Percentiles rank a stretch among this genome's conserved stretches.
Conservation (phyloP, 768 basidiomycete species). For the Scleroderma bovista region DNA sequence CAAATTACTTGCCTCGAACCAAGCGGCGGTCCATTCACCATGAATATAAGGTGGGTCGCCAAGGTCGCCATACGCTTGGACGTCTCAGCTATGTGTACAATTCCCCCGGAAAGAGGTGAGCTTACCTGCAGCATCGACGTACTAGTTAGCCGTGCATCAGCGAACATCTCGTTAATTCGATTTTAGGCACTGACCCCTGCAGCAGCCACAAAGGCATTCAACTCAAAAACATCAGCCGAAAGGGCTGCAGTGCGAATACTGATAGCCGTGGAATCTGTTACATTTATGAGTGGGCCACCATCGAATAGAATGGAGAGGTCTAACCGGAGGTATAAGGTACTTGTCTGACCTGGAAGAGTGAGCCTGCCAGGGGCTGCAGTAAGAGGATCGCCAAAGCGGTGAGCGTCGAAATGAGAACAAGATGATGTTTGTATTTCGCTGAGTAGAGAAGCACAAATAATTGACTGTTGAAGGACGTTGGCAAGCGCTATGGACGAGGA, state of each 20-base stretch:
- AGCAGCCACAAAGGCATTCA: conserved; percentile 57
- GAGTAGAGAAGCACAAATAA: conserved; percentile 39
- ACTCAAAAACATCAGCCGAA: conserved; percentile 35
- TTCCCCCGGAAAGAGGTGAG: background rate
- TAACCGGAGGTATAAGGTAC: conserved; percentile 17
- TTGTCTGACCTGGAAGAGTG: conserved; percentile 24
- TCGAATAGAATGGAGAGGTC: conserved; percentile 7
- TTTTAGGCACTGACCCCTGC: conserved; percentile 40
- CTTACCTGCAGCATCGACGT: conserved; percentile 24
- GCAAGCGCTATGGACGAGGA: background rate
- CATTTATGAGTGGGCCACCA: background rate
- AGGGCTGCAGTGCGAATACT: conserved; percentile 42
- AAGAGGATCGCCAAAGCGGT: conserved; percentile 41
- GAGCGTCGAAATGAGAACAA: conserved; percentile 49
- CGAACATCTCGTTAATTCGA: background rate
- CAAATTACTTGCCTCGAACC: conserved; percentile 43
- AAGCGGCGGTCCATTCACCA: conserved; percentile 47
- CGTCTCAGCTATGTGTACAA: background rate
- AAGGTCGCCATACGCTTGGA: conserved; percentile 32
- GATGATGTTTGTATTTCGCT: conserved; percentile 45
- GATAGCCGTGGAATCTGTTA: conserved; percentile 34
- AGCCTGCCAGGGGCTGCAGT: conserved; percentile 54
- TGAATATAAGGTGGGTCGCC: conserved; percentile 55
- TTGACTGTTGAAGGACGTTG: conserved; percentile 32
- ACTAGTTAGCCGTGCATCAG: conserved; percentile 17